Conservation (phyloP, 345 rosid genomes). For the Pistacia atlantica region DNA sequence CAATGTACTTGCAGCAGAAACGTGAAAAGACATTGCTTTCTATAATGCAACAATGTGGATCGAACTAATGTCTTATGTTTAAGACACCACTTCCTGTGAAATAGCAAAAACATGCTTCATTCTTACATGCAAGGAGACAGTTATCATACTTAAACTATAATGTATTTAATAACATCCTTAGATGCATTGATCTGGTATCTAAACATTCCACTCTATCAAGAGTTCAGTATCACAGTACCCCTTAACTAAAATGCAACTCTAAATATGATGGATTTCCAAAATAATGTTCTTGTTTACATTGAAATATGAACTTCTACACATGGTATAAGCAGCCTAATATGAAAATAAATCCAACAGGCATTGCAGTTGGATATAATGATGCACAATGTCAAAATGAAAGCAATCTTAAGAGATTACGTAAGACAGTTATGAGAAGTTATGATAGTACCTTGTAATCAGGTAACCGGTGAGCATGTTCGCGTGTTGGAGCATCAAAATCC, state of each 20-base stretch:
- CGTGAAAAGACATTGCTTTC: not conserved
- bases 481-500: constrained; percentile 99
- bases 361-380: not conserved
- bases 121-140: not conserved
- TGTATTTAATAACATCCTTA: not conserved
- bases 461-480: constrained; percentile 80
- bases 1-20: not conserved
- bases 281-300: too few relatives aligned
- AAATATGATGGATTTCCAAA: not conserved
- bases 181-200: not conserved
- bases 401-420: not conserved
- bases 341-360: not conserved
- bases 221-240: not conserved
- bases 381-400: not conserved
- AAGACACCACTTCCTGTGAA: not conserved
- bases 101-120: not conserved
- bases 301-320: not conserved
- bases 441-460: constrained; percentile 77
- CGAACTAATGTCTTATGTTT: not conserved
- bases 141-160: not conserved
- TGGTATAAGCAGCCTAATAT: not conserved
- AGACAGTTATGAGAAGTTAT: constrained; percentile 5
- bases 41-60: too few relatives aligned
- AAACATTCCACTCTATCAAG: not conserved
- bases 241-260: not conserved